A percentile compares a stretch with the other conserved stretches of the same genome.
phyloP scores from a whole-genome alignment of 768 basidiomycete genomes.

The Tephrocybe sp. region DNA sequence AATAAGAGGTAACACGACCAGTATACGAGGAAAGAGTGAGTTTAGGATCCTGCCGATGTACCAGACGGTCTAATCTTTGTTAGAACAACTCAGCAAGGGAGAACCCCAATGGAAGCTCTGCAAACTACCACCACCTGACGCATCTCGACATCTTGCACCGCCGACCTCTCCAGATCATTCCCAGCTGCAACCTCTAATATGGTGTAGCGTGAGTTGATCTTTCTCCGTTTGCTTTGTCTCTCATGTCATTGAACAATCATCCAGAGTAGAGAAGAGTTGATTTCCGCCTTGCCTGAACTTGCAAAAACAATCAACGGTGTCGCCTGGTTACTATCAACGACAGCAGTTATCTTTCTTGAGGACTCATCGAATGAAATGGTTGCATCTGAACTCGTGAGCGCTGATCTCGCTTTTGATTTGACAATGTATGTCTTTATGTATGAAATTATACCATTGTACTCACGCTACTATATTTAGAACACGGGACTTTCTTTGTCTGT shows the following conservation, averaged over 20 bases:
- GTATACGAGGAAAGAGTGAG: conserved; percentile 5
- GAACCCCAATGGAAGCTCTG: conserved; percentile 16
- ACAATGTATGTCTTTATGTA: conserved; percentile 8
- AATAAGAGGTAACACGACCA: background rate
- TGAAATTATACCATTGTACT: background rate
- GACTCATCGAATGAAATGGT: background rate
- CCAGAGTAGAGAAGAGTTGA: conserved; percentile 20
- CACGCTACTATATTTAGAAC: conserved; percentile 4
- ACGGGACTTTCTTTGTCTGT: conserved; percentile 11
- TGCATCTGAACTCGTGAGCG: conserved; percentile 6
- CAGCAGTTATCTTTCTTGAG: conserved; percentile 13
- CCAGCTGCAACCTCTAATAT: conserved; percentile 9
- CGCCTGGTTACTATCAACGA: conserved; percentile 14
- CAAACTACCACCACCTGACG: background rate
- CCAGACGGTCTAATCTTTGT: background rate
- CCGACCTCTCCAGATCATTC: background rate
- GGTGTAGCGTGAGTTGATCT: conserved; percentile 14
- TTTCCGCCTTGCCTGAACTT: conserved; percentile 18
- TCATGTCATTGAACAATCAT: background rate
- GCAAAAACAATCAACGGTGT: conserved; percentile 15
- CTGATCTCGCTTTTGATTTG: conserved; percentile 13
- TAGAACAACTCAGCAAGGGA: conserved; percentile 9
- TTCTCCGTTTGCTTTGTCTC: background rate
- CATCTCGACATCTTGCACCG: background rate
- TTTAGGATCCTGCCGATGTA: background rate